Evolutionary conservation across 139 green algal species (phyloP).

Genomic region (Chlamydomonas sp.): DNA sequence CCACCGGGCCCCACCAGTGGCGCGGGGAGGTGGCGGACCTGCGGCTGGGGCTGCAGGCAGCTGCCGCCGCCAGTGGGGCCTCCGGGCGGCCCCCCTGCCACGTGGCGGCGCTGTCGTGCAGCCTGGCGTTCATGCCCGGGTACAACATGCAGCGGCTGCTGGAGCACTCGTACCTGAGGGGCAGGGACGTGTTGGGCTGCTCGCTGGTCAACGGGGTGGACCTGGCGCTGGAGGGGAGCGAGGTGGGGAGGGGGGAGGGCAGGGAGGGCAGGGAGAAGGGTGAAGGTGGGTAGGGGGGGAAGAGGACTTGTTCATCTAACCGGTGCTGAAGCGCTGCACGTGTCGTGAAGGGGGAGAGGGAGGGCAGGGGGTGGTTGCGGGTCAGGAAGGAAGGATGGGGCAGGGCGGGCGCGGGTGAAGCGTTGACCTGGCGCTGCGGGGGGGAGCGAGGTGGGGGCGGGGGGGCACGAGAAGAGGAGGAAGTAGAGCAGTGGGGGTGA

Average conservation of each 20-base stretch:
- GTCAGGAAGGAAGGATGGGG: no score
- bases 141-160: conserved; percentile 38
- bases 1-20: neutral
- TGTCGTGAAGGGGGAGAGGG: no score
- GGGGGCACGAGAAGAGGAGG: no score
- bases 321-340: no score
- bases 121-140: conserved; percentile 21
- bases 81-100: neutral
- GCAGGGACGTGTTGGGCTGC: conserved; percentile 17
- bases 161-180: conserved; percentile 31
- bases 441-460: no score
- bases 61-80: neutral
- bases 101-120: neutral
- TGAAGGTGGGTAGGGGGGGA: no score
- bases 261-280: no score
- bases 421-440: no score
- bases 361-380: no score
- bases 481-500: no score
- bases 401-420: no score
- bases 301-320: no score
- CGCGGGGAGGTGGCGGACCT: conserved; percentile 17
- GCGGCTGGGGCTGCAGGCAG: neutral
- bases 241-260: neutral
- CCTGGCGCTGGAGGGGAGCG: neutral
- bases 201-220: conserved; percentile 32